Percentiles rank a stretch among this genome's conserved stretches.
These are phyloP conservation scores for Suillus placidus DNA, from an alignment of 768 basidiomycete genomes.

Conservation along the genomic window DNA sequence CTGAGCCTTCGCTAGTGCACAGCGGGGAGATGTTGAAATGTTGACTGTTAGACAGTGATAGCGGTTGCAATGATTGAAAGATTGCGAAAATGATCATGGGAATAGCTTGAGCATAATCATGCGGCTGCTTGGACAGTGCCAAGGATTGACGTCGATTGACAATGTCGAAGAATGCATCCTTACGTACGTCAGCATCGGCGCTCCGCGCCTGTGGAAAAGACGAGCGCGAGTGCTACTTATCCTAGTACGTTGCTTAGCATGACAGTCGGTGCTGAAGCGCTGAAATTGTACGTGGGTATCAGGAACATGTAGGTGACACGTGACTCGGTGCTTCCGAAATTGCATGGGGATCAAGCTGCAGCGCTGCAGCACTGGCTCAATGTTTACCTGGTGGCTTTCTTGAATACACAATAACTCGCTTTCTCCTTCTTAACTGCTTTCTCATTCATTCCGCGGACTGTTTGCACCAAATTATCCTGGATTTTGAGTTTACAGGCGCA, in stretches of 20 bases:
- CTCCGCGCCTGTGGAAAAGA: neutral
- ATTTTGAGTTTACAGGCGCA: neutral
- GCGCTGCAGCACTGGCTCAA: too few species aligned
- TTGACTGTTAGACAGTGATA: neutral
- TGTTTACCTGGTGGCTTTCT: neutral
- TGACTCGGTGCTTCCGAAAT: neutral
- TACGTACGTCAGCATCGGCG: neutral
- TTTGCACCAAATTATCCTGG: neutral
- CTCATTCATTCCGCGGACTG: neutral
- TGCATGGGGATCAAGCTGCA: neutral
- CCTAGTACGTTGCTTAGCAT: too few species aligned
- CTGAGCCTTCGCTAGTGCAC: too few species aligned
- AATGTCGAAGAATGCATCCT: neutral
- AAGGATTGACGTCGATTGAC: neutral
- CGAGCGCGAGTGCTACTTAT: neutral
- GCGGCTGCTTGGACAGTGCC: neutral
- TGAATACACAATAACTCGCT: neutral
- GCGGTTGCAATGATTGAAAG: too few species aligned
- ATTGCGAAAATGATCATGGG: conserved; percentile 4
- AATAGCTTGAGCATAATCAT: neutral
- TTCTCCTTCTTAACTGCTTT: neutral
- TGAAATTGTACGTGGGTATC: too few species aligned
- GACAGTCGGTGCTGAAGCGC: too few species aligned
- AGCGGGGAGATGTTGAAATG: too few species aligned
- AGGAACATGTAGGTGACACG: neutral